These are phyloP conservation scores for Fusarium pininemorale DNA, from an alignment of 2,329 filamentous ascomycete species.

Conservation along the genomic window DNA sequence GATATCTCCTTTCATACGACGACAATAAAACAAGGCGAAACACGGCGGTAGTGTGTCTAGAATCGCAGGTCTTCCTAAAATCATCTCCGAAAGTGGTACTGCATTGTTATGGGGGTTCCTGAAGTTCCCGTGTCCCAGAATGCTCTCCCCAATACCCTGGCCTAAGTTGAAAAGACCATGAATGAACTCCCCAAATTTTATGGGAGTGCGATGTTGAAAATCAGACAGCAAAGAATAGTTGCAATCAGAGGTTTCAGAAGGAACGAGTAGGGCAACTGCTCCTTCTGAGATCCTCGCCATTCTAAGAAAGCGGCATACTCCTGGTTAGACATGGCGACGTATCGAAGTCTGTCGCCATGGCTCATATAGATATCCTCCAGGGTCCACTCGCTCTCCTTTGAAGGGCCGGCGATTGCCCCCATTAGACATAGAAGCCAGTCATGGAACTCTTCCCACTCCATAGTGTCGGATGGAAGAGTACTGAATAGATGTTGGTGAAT, in stretches of 20 bases:
- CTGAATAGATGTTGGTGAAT: neutral
- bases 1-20: too few relatives aligned
- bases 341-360: neutral
- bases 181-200: too few relatives aligned
- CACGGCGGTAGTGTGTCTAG: accelerated
- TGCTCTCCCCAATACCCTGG: neutral
- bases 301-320: neutral
- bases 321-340: neutral
- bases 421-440: neutral
- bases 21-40: too few relatives aligned
- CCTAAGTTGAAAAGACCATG: neutral
- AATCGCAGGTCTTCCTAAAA: neutral
- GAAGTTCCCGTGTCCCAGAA: accelerated
- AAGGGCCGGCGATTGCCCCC: too few relatives aligned
- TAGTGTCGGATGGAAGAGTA: neutral
- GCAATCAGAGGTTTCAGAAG: neutral
- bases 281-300: neutral
- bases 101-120: accelerated
- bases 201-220: neutral
- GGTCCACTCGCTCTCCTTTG: neutral
- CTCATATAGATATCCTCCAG: neutral
- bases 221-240: neutral
- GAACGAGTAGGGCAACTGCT: neutral
- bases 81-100: neutral
- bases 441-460: neutral